Percentiles rank a stretch among this genome's conserved stretches.
Evolutionary conservation across 495 filamentous ascomycete species (phyloP).

Genomic region (Aspergillus panamensis): DNA sequence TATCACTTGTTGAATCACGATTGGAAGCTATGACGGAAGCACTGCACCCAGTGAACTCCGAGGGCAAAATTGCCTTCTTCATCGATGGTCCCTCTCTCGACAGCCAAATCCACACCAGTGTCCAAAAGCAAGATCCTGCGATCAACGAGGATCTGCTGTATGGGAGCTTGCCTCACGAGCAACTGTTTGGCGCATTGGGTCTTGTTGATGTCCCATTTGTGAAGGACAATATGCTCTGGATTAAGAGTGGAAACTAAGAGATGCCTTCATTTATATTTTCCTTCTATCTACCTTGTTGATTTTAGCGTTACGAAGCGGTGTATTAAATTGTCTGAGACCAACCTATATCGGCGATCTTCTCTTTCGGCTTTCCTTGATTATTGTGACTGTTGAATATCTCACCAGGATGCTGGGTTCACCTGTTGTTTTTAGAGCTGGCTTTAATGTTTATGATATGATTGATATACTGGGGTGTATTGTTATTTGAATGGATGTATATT

Average conservation of each 20-base stretch:
- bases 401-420: background rate
- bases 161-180: conserved; percentile 31
- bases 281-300: background rate
- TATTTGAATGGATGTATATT: conserved; percentile 1
- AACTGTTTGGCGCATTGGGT: conserved; percentile 34
- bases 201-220: conserved; percentile 25
- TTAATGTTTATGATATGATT: background rate
- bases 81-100: conserved; percentile 33
- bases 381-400: background rate
- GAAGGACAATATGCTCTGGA: conserved; percentile 29
- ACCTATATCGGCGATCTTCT: background rate
- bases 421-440: conserved; percentile 5
- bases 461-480: conserved; percentile 2
- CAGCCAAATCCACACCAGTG: conserved; percentile 26
- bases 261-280: background rate
- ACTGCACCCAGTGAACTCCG: conserved; percentile 21
- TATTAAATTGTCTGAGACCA: conserved; percentile 1
- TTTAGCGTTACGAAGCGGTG: conserved; percentile 7
- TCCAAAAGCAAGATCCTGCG: conserved; percentile 21
- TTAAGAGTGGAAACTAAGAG: conserved; percentile 19
- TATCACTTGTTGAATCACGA: conserved; percentile 29
- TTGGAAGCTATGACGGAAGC: conserved; percentile 30
- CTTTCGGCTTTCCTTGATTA: conserved; percentile 1
- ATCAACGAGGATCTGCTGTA: conserved; percentile 37
- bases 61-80: conserved; percentile 34